Base-by-base conservation (phyloP, 176 grass and related monocot species). In the Oryza nivara region DNA sequence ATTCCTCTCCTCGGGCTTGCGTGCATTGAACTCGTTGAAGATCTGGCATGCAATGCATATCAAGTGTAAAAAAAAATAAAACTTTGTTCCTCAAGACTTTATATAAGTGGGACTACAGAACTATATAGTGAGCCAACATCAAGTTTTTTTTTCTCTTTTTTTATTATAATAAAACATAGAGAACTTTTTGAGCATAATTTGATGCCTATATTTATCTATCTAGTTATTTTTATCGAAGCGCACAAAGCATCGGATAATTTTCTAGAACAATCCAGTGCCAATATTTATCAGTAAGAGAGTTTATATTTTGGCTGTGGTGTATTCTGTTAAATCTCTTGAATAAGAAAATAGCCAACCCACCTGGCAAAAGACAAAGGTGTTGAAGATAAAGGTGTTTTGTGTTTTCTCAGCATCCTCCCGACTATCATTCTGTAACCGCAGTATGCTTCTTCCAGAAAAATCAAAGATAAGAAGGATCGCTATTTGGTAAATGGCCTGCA, bases 331-430 rank as follows among this genome's bases (percentile, higher is more conserved):
- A 25, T 32, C 76, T 76, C 5, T 71, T 44, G 25, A 82, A 78
- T 82, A 19, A 71, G 44, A 45, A 78, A 82, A 54, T 52, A 86
- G 11, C 4, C 25, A 80, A 32, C 61, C 44, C 65, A 92, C 93
- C 83, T 95, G 93, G 72, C 96, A 98, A 73, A 98, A 85, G 51
- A 98, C 96, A 80, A 98, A 98, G 17, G 96, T 92, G 68, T 98
- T 98, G 49, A 98, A 98, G 20, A 98, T 88, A 77, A 98, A 98
- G 23, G 96, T 93, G 80, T 95, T 95, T 9, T 86, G 95, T 23
- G 68, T 86, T 88, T 83, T 98, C 71, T 98, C 96, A 8, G 91
- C 83, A 5, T 83, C 82, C 63, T 71, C 86, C 40, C 46, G 77
- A 65, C 82, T 90, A 81, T 91, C 88, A 86, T 93, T 88, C 69